Base-by-base conservation (phyloP, 192 early-diverging fungal species). In the Gonapodya sp. region DNA sequence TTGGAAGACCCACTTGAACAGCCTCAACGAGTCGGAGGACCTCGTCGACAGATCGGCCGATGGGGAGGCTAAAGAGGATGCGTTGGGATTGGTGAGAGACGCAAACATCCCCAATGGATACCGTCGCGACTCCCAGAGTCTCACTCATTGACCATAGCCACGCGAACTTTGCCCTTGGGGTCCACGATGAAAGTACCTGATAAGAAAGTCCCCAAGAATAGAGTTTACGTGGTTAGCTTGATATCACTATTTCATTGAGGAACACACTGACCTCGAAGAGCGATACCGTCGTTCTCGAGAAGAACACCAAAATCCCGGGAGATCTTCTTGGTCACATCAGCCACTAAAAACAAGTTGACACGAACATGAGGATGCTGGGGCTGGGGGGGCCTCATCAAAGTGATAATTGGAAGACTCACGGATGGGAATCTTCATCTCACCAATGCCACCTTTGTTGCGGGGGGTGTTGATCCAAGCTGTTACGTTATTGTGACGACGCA, bases 381-480 rank as follows among this genome's bases (percentile, higher is more conserved):
- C n/a, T n/a, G n/a, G n/a, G n/a, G n/a, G n/a, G 72, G 82, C n/a
- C 18, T 31, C 1, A 32, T 1, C 35, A 83, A 80, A 18, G 0
- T 82, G 35, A 0, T 34, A 79, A 16, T 16, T n/a, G 1, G 30
- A 0, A 0, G 14, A 35, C 85, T 85, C 81, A 85, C 87, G 16
- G 82, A 98, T 88, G 74, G 97, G 97, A 89, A 97, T 94, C 82
- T 94, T 90, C 90, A 98, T 88, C 78, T 91, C 88, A 80, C 96
- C 96, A 31, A 98, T 88, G 86, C 96, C 96, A 84, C 96, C 96
- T 84, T 95, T 85, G 87, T 93, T 94, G 79, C 89, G 90, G 87
- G 84, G 93, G 83, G 90, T 90, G 89, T 94, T 91, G 81, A 89
- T 89, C 96, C 96, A 97, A 86, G 94, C 93, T 73, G 8, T 64